A percentile compares a stretch with the other conserved stretches of the same genome.
Evolutionary conservation across 75 land plant genomes (phyloP).

Genomic region (Pseudotsuga menziesii): DNA sequence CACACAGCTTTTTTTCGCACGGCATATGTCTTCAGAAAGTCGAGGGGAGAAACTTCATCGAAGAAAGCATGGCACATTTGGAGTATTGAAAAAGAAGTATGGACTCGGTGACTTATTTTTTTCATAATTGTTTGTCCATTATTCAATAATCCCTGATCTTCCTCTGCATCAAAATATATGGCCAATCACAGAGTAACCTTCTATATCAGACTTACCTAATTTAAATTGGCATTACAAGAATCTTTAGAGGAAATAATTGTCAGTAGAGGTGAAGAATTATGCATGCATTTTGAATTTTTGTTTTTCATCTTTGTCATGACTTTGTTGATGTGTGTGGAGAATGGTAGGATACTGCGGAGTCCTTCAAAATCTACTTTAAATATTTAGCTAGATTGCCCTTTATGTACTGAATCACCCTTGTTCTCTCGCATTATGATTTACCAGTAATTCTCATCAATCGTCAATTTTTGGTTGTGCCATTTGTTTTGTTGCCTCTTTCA

Average conservation of each 20-base stretch:
- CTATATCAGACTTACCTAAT: neutral
- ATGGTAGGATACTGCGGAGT: too few species aligned
- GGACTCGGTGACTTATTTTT: neutral
- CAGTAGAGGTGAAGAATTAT: too few species aligned
- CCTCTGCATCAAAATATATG: neutral
- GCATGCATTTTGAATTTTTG: too few species aligned
- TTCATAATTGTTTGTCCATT: neutral
- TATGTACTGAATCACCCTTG: neutral
- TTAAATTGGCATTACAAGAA: neutral
- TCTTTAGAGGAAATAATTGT: too few species aligned
- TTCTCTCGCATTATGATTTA: neutral
- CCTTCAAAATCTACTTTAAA: too few species aligned
- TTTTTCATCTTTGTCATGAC: too few species aligned
- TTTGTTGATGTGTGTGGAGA: too few species aligned
- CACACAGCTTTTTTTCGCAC: neutral
- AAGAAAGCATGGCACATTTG: neutral
- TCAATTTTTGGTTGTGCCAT: neutral
- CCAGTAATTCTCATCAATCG: neutral
- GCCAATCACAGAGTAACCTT: neutral
- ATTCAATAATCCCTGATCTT: too few species aligned
- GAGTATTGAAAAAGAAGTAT: neutral
- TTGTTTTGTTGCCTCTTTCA: neutral
- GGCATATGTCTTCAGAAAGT: neutral
- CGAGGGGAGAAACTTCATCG: slow-evolving; percentile 1
- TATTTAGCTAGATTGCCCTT: neutral